phyloP scores from a whole-genome alignment of 1,284 basidiomycete species.

The Rhodofomes roseus region DNA sequence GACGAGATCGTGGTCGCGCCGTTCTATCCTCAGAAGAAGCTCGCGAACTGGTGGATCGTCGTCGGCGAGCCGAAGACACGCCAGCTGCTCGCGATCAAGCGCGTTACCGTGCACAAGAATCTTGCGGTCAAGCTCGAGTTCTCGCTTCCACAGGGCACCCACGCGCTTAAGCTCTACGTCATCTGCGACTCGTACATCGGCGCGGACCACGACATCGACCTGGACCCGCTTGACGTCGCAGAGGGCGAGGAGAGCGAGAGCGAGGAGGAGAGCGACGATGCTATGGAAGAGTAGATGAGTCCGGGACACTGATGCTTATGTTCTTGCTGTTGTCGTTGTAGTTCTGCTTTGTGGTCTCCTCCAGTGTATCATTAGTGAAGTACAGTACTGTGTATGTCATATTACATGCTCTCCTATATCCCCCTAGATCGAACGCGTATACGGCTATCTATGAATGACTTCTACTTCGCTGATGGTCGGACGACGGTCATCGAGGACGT shows the following conservation, averaged over 20 bases:
- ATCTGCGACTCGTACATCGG: conserved; percentile 92
- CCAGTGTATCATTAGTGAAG: conserved; percentile 8
- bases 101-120: conserved; percentile 82
- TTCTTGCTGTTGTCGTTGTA: conserved; percentile 7
- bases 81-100: conserved; percentile 91
- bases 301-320: background rate
- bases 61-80: conserved; percentile 76
- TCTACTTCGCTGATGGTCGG: background rate
- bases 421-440: background rate
- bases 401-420: background rate
- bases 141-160: conserved; percentile 78
- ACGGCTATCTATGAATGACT: background rate
- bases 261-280: conserved; percentile 57
- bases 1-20: conserved; percentile 87
- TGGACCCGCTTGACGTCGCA: conserved; percentile 78
- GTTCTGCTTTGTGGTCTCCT: background rate
- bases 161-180: conserved; percentile 84
- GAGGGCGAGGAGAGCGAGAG: conserved; percentile 86
- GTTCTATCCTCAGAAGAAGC: conserved; percentile 88
- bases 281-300: conserved; percentile 33
- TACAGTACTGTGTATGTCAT: conserved; percentile 5
- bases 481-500: conserved; percentile 20
- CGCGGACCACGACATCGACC: conserved; percentile 85
- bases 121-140: conserved; percentile 88
- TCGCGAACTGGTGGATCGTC: conserved; percentile 97